Evolutionary conservation across 192 early-diverging fungal genomes (phyloP), one percentile per base, ranked within the genome.

Genomic region (Linnemannia exigua): DNA sequence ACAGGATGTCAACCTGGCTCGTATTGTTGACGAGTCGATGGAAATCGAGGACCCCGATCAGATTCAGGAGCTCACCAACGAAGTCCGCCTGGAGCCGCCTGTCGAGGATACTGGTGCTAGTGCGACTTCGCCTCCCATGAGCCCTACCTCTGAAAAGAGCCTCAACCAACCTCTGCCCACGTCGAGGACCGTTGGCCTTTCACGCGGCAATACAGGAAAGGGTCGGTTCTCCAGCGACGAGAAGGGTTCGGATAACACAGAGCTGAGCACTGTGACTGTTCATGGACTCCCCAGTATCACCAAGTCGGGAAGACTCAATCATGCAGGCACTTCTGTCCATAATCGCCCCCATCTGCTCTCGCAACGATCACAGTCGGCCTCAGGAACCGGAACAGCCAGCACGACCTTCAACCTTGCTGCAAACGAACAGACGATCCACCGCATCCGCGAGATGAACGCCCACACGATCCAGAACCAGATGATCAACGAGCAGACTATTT

Each of bases 401-500:
- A 74, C 61, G 9, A 41, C 33, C 47, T 71, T 76, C 72, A 74
- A 82, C 51, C 70, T 74, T 3, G 81, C 87, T 2, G 87, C 87
- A 12, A 79, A 88, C 67, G 89, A 83, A 31, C 77, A 80, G 17
- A 91, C 91, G 3, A 93, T 93, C 54, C 79, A 82, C 66, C 89
- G 90, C 41, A 87, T 93, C 22, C 89, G 90, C 41, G 90, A 92
- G 36, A 36, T 88, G 66, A 94, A 94, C 72, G 77, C 88, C 11
- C 87, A 90, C 47, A 90, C 90, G 20, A 87, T 92, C 33, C 92
- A 94, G 75, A 91, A 89, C 52, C 69, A 88, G 6, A 90, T 91
- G 74, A 68, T 94, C 61, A 95, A 92, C 72, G 94, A 95, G 77
- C 90, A 90, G 25, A 94, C 94, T 1, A 95, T 95, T 35, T 93